Percentiles rank a stretch among this genome's conserved stretches.
phyloP scores from a whole-genome alignment of 371 early-diverging fungal genomes.

The Apophysomyces variabilis region DNA sequence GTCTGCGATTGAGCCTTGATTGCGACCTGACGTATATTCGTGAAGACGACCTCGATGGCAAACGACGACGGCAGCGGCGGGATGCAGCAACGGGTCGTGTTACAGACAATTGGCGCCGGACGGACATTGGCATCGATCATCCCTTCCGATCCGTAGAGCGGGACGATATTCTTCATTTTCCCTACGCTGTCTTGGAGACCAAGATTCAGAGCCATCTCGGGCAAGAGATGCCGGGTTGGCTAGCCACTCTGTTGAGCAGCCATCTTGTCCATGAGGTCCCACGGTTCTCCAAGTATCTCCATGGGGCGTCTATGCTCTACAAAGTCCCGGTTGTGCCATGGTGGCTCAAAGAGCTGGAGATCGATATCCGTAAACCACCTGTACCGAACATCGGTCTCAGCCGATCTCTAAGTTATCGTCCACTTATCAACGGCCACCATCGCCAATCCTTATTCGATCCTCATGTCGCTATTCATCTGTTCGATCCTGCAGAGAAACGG shows the following conservation, averaged over 20 bases:
- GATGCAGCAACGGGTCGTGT: slow-evolving; percentile 62
- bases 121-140: slow-evolving; percentile 88
- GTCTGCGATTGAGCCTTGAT: slow-evolving; percentile 96
- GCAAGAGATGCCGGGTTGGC: slow-evolving; percentile 92
- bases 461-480: neutral
- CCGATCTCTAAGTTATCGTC: slow-evolving; percentile 48
- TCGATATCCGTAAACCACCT: slow-evolving; percentile 82
- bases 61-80: slow-evolving; percentile 15
- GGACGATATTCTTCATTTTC: slow-evolving; percentile 88
- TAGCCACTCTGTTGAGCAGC: slow-evolving; percentile 80
- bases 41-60: slow-evolving; percentile 84
- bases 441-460: slow-evolving; percentile 26
- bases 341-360: slow-evolving; percentile 94
- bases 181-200: slow-evolving; percentile 97
- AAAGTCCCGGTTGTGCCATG: slow-evolving; percentile 90
- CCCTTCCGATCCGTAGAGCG: slow-evolving; percentile 87
- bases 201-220: slow-evolving; percentile 95
- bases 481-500: neutral
- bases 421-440: slow-evolving; percentile 49
- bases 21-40: slow-evolving; percentile 97
- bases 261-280: slow-evolving; percentile 96
- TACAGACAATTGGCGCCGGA: slow-evolving; percentile 88
- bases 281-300: slow-evolving; percentile 98
- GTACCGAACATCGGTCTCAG: slow-evolving; percentile 52
- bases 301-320: slow-evolving; percentile 93